Percentiles rank a stretch among this genome's conserved stretches.
These are phyloP conservation scores for Periconia sp. DNA, from an alignment of 2,329 filamentous ascomycete species.

Conservation along the genomic window DNA sequence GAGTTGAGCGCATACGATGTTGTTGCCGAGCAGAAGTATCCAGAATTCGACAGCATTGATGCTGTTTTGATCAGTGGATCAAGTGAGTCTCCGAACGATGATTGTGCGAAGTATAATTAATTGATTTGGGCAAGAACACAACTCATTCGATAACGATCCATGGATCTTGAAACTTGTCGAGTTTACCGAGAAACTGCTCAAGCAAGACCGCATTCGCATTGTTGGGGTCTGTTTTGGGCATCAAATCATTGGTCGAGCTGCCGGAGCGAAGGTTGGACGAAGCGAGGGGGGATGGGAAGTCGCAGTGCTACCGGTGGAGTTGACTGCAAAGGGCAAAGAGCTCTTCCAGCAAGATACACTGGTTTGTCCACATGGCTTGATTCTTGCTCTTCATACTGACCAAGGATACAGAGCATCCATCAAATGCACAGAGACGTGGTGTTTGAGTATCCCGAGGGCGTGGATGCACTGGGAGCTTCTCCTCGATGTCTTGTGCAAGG, in stretches of 20 bases:
- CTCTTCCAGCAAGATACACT: conserved; percentile 71
- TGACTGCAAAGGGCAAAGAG: conserved; percentile 73
- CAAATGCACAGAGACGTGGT: conserved; percentile 89
- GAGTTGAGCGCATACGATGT: conserved; percentile 73
- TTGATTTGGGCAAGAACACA: conserved; percentile 60
- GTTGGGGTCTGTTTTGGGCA: conserved; percentile 88
- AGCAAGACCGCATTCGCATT: conserved; percentile 68
- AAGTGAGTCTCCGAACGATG: conserved; percentile 48
- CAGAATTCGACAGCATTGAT: conserved; percentile 75
- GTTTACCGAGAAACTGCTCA: conserved; percentile 67
- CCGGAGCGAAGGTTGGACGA: conserved; percentile 70
- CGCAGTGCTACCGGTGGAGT: conserved; percentile 71
- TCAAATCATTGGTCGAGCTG: conserved; percentile 78
- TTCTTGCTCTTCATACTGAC: background rate
- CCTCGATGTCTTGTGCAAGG: conserved; percentile 76
- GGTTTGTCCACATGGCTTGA: conserved; percentile 48
- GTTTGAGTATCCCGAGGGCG: conserved; percentile 65
- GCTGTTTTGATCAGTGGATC: conserved; percentile 81
- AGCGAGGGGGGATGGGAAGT: conserved; percentile 80
- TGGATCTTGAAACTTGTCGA: conserved; percentile 80
- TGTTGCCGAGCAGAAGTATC: conserved; percentile 72
- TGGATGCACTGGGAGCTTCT: conserved; percentile 69
- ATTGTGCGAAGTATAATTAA: conserved; percentile 1
- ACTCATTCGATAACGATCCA: conserved; percentile 73
- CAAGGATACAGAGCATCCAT: conserved; percentile 65